These are phyloP conservation scores for Clavulina sp. DNA, from an alignment of 768 basidiomycete genomes.

Conservation along the genomic window DNA sequence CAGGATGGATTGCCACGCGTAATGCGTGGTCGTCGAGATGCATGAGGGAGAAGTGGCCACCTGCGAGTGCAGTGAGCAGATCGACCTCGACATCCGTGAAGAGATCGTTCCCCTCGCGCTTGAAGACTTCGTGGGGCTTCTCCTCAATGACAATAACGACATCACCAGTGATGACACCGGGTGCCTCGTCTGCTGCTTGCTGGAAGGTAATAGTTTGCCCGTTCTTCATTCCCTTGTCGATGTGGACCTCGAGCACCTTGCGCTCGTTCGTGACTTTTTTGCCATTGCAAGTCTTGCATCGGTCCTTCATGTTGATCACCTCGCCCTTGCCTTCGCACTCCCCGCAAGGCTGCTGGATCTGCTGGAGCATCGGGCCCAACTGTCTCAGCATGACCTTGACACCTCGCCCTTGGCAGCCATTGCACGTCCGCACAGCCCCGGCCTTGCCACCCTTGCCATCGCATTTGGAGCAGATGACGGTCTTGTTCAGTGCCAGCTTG, in stretches of 20 bases:
- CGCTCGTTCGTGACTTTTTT: constrained; percentile 91
- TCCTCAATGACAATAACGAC: constrained; percentile 90
- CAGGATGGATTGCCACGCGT: constrained; percentile 65
- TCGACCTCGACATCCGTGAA: constrained; percentile 79
- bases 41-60: constrained; percentile 75
- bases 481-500: constrained; percentile 91
- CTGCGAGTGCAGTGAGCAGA: constrained; percentile 80
- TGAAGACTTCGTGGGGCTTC: constrained; percentile 78
- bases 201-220: constrained; percentile 77
- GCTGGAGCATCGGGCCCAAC: constrained; percentile 99
- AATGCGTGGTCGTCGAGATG: constrained; percentile 89
- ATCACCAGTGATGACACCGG: constrained; percentile 78
- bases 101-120: constrained; percentile 75
- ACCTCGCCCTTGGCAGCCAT: constrained; percentile 71
- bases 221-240: constrained; percentile 96
- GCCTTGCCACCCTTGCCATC: constrained; percentile 96
- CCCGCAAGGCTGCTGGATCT: constrained; percentile 87
- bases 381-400: constrained; percentile 83
- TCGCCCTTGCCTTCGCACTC: constrained; percentile 93
- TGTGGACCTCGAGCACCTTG: constrained; percentile 92
- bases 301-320: constrained; percentile 82
- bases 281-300: constrained; percentile 82
- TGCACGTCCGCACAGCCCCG: constrained; percentile 73
- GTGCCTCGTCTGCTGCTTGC: constrained; percentile 87
- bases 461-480: constrained; percentile 84